Base-by-base conservation (phyloP, 352 stramenopile genomes). In the Phytophthora pisi region DNA sequence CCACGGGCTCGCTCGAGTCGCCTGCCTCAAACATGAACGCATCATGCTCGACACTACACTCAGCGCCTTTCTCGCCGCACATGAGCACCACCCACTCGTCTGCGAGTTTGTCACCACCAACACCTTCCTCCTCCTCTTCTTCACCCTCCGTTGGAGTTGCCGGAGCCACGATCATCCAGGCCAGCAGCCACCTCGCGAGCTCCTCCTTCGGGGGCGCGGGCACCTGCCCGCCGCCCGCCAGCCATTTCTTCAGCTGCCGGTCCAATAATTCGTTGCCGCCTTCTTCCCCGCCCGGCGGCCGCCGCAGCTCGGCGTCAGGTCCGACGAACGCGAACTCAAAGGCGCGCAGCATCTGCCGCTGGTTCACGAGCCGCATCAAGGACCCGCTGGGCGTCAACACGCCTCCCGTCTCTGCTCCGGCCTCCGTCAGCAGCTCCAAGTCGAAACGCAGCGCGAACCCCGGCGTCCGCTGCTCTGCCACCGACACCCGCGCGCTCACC, bases 181-280 rank as follows among this genome's bases (percentile, higher is more conserved):
- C 61, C 31, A 93, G 75, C 59, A 93, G 64, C 82, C 85, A 93
- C 26, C 57, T 51, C 11, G 72, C 72, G 34, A 89, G 72, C 30
- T 91, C 74, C 31, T 88, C 72, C 38, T 76, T 78, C 15, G 72
- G 60, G 5, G 81, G 85, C 5, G 82, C 30, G 23, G 57, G 49
- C 31, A 68, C 49, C 4, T 68, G 60, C 11, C 62, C 61, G 15
- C 59, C 63, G 5, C 52, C 59, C 38, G 60, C 64, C 68, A 91
- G 56, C 70, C 71, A 78, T 5, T 56, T 50, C 18, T 77, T 71
- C 51, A 90, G 57, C 0, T 47, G 9, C 31, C 6, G n/a, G 18
- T 72, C 61, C 47, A 71, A 43, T 16, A 42, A 58, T 47, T 63
- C 67, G 26, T 80, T 62, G 20, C 58, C 47, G 9, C 8, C 24